Conservation (phyloP, 2,329 filamentous ascomycete genomes). For the Alternaria sp. region DNA sequence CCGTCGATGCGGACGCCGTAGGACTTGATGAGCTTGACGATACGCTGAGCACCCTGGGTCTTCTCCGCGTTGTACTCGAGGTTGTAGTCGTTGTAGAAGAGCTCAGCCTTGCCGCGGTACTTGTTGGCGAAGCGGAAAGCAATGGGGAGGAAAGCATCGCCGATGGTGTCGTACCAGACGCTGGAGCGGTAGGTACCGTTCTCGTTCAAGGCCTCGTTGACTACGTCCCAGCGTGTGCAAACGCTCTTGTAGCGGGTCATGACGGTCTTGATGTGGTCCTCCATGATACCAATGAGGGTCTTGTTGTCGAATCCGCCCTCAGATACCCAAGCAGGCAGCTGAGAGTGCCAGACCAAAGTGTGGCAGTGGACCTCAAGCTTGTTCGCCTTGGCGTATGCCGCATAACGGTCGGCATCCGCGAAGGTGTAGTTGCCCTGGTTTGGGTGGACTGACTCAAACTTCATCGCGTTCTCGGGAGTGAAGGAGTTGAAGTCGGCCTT, state of each 20-base stretch:
- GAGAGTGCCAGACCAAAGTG: slow-evolving; percentile 51
- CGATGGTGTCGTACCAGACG: slow-evolving; percentile 53
- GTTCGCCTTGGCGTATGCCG: slow-evolving; percentile 44
- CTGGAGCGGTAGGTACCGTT: slow-evolving; percentile 53
- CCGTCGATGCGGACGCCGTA: slow-evolving; percentile 62
- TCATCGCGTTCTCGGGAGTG: slow-evolving; percentile 30
- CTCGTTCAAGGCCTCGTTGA: slow-evolving; percentile 47
- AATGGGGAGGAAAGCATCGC: slow-evolving; percentile 54
- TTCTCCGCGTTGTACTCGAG: slow-evolving; percentile 62
- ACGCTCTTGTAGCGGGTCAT: slow-evolving; percentile 48
- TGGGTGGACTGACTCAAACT: slow-evolving; percentile 50
- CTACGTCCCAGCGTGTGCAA: slow-evolving; percentile 51
- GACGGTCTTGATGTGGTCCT: slow-evolving; percentile 51
- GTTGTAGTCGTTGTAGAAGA: slow-evolving; percentile 70
- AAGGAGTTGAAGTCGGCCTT: slow-evolving; percentile 40
- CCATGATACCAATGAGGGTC: slow-evolving; percentile 50
- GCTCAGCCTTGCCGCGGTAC: slow-evolving; percentile 48
- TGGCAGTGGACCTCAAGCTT: slow-evolving; percentile 49
- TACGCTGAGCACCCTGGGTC: slow-evolving; percentile 40
- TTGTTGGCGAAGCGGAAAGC: slow-evolving; percentile 52
- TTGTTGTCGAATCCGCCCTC: slow-evolving; percentile 48
- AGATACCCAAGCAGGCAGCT: slow-evolving; percentile 50
- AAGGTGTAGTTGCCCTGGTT: slow-evolving; percentile 49
- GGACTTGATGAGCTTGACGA: slow-evolving; percentile 50
- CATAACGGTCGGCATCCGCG: slow-evolving; percentile 43